These are phyloP conservation scores for Westerdykella ornata DNA, from an alignment of 2,329 filamentous ascomycete genomes.

Conservation along the genomic window DNA sequence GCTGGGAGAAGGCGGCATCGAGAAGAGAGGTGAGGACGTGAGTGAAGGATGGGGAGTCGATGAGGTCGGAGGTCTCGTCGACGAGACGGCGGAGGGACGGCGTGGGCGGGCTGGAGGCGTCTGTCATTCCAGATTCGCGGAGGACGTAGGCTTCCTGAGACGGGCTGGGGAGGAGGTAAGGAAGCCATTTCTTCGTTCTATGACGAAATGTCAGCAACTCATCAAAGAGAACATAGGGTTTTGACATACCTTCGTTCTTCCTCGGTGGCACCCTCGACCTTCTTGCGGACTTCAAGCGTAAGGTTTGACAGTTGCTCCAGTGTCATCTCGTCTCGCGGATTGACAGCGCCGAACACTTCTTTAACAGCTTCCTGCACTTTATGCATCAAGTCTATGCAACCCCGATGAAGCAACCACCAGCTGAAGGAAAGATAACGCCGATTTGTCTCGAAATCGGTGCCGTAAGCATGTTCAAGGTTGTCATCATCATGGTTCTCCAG, in stretches of 20 bases:
- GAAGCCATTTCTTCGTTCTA: conserved; percentile 64
- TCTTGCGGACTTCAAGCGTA: conserved; percentile 74
- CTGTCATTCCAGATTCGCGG: conserved; percentile 70
- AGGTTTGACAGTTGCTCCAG: conserved; percentile 74
- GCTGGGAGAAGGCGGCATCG: conserved; percentile 75
- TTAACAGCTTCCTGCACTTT: conserved; percentile 80
- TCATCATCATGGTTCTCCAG: conserved; percentile 93
- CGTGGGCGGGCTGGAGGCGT: conserved; percentile 34
- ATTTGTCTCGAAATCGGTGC: conserved; percentile 94
- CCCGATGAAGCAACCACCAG: conserved; percentile 93
- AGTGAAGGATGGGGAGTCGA: conserved; percentile 87
- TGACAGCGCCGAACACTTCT: conserved; percentile 81
- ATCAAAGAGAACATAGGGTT: background rate
- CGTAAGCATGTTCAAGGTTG: conserved; percentile 71
- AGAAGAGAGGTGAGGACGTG: conserved; percentile 81
- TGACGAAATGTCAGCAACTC: conserved; percentile 7
- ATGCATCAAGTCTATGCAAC: conserved; percentile 75
- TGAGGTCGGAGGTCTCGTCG: conserved; percentile 90
- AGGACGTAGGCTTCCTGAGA: conserved; percentile 79
- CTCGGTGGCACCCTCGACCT: conserved; percentile 69
- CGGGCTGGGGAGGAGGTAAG: conserved; percentile 71
- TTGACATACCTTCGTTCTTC: conserved; percentile 50
- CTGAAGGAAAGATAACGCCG: conserved; percentile 91
- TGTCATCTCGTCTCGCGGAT: conserved; percentile 80
- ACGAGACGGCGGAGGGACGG: conserved; percentile 71